Evolutionary conservation across 140 eudicot genomes (phyloP), one percentile per base, ranked within the genome.

Genomic region (Anethum foeniculum): DNA sequence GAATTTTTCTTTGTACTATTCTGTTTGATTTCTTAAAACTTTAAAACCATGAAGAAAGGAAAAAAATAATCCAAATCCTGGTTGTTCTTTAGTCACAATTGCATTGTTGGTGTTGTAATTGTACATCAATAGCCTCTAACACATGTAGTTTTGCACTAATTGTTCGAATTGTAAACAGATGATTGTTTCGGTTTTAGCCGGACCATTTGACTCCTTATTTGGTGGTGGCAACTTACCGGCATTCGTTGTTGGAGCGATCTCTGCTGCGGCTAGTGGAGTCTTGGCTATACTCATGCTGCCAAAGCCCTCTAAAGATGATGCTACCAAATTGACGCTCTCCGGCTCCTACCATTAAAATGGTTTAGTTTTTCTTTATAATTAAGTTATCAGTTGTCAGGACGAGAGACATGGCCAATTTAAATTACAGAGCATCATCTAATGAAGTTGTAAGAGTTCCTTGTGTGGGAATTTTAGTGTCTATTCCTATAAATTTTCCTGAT

Each of bases 151-250:
- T 51, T 78, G 9, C n/a, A 3, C 30, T 60, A 54, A 3, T 27
- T 44, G 77, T 41, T 51, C n/a, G 4, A 0, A 51, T 51, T 51
- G 81, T 9, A 34, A 34, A 81, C 86, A 93, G 97, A 93, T 93
- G 90, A 38, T 85, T 6, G 92, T 90, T 43, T 84, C 95, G 1
- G 84, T 93, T 21, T 47, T 84, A 58, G 91, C 91, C 79, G 98
- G 97, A 77, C 93, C 97, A 51, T 89, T 89, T 89, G 98, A 91
- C 75, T 84, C 83, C 19, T 7, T 86, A 12, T 89, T 93, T 18
- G 98, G 94, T 1, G 95, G 98, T 6, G 88, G 97, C 71, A 93
- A 93, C 82, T 71, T 93, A 83, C 98, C 98, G 0, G 90, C 97
- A 7, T 89, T 93, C 68, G 84, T 88, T 46, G 87, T 85, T 19